These are phyloP conservation scores for Leccinum variicolor DNA, from an alignment of 768 basidiomycete genomes.

Conservation along the genomic window DNA sequence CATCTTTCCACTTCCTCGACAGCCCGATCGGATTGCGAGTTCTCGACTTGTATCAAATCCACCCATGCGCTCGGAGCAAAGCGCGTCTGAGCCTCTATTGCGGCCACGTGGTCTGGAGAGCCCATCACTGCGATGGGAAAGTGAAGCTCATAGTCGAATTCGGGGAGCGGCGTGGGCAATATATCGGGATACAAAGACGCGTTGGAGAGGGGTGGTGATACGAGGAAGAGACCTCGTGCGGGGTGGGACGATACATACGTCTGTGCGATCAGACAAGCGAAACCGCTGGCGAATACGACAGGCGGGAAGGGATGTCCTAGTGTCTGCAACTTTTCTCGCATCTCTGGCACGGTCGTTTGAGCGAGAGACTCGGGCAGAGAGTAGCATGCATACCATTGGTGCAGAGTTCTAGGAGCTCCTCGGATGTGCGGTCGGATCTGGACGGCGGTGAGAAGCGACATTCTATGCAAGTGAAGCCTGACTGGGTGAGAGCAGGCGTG, in stretches of 20 bases:
- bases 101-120: slow-evolving; percentile 30
- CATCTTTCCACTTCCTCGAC: slow-evolving; percentile 45
- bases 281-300: slow-evolving; percentile 48
- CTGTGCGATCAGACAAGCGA: slow-evolving; percentile 56
- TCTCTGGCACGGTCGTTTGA: slow-evolving; percentile 29
- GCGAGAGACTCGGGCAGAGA: background rate
- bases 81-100: slow-evolving; percentile 37
- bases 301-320: slow-evolving; percentile 53
- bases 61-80: slow-evolving; percentile 40
- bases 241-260: slow-evolving; percentile 68
- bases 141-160: slow-evolving; percentile 59
- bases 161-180: slow-evolving; percentile 38
- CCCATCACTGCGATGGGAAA: slow-evolving; percentile 59
- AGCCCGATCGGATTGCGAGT: slow-evolving; percentile 36
- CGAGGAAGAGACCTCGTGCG: slow-evolving; percentile 57
- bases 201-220: slow-evolving; percentile 51
- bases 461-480: slow-evolving; percentile 49
- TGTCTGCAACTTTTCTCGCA: slow-evolving; percentile 40
- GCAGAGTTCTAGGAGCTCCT: slow-evolving; percentile 37
- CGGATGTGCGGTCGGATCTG: background rate
- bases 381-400: slow-evolving; percentile 35
- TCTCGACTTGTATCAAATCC: slow-evolving; percentile 34
- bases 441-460: slow-evolving; percentile 35
- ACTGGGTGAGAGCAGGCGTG: slow-evolving; percentile 41
- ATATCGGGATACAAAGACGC: slow-evolving; percentile 25